Percentiles rank a stretch among this genome's conserved stretches.
Evolutionary conservation across 2,329 filamentous ascomycete genomes (phyloP).

Genomic region (Colletotrichum caudatum): DNA sequence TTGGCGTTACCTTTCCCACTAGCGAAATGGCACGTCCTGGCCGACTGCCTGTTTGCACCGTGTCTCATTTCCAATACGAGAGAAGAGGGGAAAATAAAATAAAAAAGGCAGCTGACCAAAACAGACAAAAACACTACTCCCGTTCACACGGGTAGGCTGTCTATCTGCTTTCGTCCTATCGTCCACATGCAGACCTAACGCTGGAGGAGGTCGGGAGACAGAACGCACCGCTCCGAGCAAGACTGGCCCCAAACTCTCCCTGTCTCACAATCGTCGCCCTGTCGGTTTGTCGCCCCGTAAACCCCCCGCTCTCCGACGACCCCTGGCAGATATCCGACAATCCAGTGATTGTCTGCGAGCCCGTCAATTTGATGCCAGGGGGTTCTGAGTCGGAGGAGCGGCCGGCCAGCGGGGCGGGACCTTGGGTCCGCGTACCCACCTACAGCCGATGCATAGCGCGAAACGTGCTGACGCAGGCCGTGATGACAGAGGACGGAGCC

Average conservation of each 20-base stretch:
- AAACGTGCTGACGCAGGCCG: not conserved
- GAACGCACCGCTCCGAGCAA: constrained; percentile 27
- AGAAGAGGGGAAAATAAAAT: too few relatives aligned
- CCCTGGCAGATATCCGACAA: not conserved
- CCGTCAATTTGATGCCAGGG: not conserved
- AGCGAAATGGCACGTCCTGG: not conserved
- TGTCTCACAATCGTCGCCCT: constrained; percentile 32
- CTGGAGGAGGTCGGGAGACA: constrained; percentile 11
- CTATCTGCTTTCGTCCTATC: not conserved
- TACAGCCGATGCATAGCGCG: not conserved
- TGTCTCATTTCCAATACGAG: not conserved
- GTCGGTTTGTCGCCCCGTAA: not conserved
- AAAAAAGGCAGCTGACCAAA: too few relatives aligned
- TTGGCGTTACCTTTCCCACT: not conserved
- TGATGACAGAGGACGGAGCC: not conserved
- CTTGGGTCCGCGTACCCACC: not conserved
- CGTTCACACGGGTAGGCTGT: not conserved
- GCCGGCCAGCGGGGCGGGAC: not conserved
- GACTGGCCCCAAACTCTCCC: constrained; percentile 29
- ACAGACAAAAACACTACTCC: not conserved
- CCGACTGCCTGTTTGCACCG: not conserved
- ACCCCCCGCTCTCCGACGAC: not conserved
- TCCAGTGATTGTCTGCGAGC: not conserved
- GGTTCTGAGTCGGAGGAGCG: not conserved
- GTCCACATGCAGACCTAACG: not conserved